These are phyloP conservation scores for Beauveria australis DNA, from an alignment of 2,329 filamentous ascomycete genomes.

Conservation along the genomic window DNA sequence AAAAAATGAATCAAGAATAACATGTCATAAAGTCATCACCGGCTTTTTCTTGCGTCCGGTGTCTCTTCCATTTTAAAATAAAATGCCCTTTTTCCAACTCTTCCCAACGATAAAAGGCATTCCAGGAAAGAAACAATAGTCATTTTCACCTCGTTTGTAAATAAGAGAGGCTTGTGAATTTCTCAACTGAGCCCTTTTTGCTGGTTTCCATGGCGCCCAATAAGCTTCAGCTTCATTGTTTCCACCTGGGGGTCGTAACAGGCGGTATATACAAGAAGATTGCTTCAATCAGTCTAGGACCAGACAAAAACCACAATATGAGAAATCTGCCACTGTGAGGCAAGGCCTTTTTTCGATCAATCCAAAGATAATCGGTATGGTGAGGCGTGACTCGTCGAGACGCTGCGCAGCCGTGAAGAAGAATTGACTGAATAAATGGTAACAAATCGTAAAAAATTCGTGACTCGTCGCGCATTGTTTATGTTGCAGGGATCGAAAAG, in stretches of 20 bases:
- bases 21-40: conserved; percentile 19
- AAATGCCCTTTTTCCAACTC: conserved; percentile 3
- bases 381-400: conserved; percentile 6
- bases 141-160: background rate
- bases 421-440: conserved; percentile 3
- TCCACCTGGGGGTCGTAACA: conserved; percentile 31
- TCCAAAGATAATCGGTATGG: background rate
- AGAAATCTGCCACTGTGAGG: background rate
- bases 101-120: conserved; percentile 3
- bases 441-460: conserved; percentile 9
- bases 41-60: conserved; percentile 14
- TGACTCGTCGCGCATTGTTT: conserved; percentile 9
- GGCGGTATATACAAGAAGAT: conserved; percentile 14
- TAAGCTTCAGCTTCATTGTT: conserved; percentile 16
- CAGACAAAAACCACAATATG: conserved; percentile 19
- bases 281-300: conserved; percentile 8
- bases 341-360: background rate
- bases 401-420: conserved; percentile 1
- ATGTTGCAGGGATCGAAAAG: conserved; percentile 5
- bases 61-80: conserved; percentile 9
- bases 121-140: conserved; percentile 5
- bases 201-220: background rate
- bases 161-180: background rate
- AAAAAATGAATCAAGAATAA: conserved; percentile 14
- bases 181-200: background rate